Evolutionary conservation across 1,139 yeast genomes (phyloP).

Genomic region (Hyphopichia wangnamkhiaoensis): DNA sequence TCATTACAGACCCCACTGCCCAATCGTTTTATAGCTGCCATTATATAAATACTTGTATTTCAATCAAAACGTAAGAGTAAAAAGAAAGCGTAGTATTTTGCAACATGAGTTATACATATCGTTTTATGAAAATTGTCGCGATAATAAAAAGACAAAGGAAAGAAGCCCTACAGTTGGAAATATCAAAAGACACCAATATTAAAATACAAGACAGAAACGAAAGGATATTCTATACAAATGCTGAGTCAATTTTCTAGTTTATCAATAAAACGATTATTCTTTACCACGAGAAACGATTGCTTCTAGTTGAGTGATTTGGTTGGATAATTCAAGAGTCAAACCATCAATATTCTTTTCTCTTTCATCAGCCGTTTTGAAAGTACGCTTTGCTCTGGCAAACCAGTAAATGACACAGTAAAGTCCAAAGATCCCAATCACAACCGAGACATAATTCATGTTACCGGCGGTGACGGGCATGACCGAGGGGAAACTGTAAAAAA

Average conservation of each 20-base stretch:
- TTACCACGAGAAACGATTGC: conserved; percentile 17
- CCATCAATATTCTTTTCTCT: conserved; percentile 25
- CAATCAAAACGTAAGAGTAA: no score
- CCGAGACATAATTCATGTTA: conserved; percentile 49
- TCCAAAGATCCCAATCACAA: conserved; percentile 37
- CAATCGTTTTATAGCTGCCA: neutral
- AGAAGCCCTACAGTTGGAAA: no score
- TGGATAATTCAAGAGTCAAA: conserved; percentile 28
- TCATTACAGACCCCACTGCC: neutral
- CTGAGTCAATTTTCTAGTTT: no score
- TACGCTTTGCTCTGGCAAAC: conserved; percentile 38
- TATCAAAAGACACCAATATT: no score
- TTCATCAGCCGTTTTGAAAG: conserved; percentile 26
- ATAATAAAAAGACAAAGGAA: no score
- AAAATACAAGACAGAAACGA: no score
- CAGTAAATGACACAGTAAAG: conserved; percentile 37
- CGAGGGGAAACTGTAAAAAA: conserved; percentile 46
- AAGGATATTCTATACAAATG: no score
- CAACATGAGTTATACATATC: neutral
- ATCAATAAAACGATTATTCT: no score
- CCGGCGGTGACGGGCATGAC: conserved; percentile 47
- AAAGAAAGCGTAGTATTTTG: neutral
- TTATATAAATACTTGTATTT: no score
- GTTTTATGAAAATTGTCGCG: neutral
- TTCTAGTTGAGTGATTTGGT: conserved; percentile 28